A percentile compares a stretch with the other conserved stretches of the same genome.
Evolutionary conservation across 495 filamentous ascomycete genomes (phyloP).

Genomic region (Trypethelium eluteriae): DNA sequence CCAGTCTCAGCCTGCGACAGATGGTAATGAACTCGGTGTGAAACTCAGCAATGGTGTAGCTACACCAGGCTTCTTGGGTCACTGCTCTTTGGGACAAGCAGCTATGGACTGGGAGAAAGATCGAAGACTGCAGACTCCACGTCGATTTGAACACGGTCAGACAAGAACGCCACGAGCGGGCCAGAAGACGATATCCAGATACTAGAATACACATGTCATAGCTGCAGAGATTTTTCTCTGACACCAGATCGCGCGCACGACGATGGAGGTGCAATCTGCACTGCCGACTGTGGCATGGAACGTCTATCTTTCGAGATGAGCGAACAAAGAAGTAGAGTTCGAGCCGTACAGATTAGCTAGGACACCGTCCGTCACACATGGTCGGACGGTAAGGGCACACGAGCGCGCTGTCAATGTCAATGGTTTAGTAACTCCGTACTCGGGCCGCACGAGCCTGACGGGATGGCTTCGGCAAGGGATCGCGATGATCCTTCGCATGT

Average conservation of each 20-base stretch:
- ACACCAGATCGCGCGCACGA: constrained; percentile 4
- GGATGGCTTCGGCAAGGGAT: constrained; percentile 1
- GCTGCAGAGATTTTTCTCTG: constrained; percentile 1
- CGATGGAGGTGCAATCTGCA: neutral
- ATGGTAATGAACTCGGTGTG: neutral
- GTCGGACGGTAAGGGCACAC: neutral
- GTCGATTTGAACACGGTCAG: neutral
- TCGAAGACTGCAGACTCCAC: neutral
- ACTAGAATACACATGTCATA: neutral
- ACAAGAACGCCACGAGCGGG: constrained; percentile 5
- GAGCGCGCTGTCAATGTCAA: constrained; percentile 3
- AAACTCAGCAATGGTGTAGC: neutral
- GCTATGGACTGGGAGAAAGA: neutral
- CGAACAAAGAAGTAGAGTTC: neutral
- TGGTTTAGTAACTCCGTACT: neutral
- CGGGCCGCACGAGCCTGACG: constrained; percentile 9
- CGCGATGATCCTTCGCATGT: neutral
- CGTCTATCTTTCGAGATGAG: neutral
- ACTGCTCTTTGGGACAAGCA: neutral
- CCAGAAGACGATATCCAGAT: neutral
- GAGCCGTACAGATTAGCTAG: neutral
- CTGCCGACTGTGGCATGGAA: neutral
- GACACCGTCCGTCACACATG: neutral
- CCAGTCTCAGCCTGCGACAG: neutral
- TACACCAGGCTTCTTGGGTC: neutral